Conservation (phyloP, 129 eudicot genomes). For the Artemisia tridentata region DNA sequence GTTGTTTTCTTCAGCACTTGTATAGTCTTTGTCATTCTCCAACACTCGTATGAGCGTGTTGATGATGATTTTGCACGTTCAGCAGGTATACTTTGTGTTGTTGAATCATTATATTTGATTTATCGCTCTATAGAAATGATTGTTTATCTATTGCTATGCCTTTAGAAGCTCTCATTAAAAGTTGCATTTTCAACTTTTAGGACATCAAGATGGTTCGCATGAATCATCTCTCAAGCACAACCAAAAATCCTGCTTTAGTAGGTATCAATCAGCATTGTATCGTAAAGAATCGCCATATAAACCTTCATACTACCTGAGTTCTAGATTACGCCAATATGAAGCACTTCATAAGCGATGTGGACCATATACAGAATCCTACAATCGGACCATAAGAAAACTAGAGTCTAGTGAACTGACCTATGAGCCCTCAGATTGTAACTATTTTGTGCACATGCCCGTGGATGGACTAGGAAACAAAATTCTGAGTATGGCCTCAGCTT, state of each 20-base stretch:
- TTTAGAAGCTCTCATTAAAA: too few species aligned
- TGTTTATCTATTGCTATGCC: too few species aligned
- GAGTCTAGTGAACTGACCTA: background rate
- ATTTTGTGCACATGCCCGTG: background rate
- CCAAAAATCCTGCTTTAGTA: background rate
- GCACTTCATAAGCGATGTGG: constrained; percentile 5
- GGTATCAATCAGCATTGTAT: constrained; percentile 5
- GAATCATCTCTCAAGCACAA: background rate
- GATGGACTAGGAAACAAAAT: constrained; percentile 10
- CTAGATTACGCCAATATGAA: background rate
- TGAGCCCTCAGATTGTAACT: background rate
- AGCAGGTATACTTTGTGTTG: too few species aligned
- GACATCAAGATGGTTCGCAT: background rate
- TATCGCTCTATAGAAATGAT: too few species aligned
- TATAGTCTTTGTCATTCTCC: too few species aligned
- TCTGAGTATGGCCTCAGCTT: background rate
- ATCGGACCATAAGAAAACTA: background rate
- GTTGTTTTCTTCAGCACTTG: too few species aligned
- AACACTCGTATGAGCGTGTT: too few species aligned
- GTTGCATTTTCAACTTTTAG: background rate
- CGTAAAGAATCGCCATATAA: background rate
- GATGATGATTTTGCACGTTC: too few species aligned
- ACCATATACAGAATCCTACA: background rate
- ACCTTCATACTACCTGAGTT: background rate
- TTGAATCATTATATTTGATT: too few species aligned